Base-by-base conservation (phyloP, 2,329 filamentous ascomycete genomes). In the Truncatella angustata region DNA sequence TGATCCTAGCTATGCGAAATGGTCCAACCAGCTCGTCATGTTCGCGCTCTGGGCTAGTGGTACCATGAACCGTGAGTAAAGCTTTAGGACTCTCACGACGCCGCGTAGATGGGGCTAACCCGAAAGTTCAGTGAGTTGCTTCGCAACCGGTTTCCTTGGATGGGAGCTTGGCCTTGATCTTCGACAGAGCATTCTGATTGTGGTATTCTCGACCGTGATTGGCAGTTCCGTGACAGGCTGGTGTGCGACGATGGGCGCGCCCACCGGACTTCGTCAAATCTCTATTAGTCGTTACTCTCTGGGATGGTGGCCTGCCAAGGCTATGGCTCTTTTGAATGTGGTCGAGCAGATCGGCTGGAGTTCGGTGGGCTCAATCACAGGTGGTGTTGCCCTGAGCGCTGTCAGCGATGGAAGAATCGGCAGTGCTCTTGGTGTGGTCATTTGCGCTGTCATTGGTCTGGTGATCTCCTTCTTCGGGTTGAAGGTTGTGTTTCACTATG, bases 401-500 rank as follows among this genome's bases (percentile, higher is more conserved):
- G 72, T 77, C 39, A 71, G 70, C 2, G 63, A 71, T 37, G 72
- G 73, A 21, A 63, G 58, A n/a, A 63, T 82, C 34, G 75, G 71
- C 43, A 69, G 76, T 1, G 70, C 74, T 12, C 71, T 79, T n/a
- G 78, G 79, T 12, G 80, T 84, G 49, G 70, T 80, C 52, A 73
- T 83, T 36, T 72, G 79, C 18, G 73, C 72, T 6, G 61, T 81
- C 11, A 63, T 78, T 16, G 73, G 74, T 4, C 70, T 81, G 37
- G 52, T 78, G 44, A 72, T 82, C 20, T 78, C 77, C 1, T 77
- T 82, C 58, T 71, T 78, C 46, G 80, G 80, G 0, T 73, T 79
- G 58, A 71, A 69, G 56, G 68, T 71, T 18, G 69, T 81, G 39
- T 71, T 81, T 53, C 56, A 71, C 5, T 81, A 78, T 55, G 76